phyloP scores from a whole-genome alignment of 2,329 filamentous ascomycete species.

The Cladosporium phlei region DNA sequence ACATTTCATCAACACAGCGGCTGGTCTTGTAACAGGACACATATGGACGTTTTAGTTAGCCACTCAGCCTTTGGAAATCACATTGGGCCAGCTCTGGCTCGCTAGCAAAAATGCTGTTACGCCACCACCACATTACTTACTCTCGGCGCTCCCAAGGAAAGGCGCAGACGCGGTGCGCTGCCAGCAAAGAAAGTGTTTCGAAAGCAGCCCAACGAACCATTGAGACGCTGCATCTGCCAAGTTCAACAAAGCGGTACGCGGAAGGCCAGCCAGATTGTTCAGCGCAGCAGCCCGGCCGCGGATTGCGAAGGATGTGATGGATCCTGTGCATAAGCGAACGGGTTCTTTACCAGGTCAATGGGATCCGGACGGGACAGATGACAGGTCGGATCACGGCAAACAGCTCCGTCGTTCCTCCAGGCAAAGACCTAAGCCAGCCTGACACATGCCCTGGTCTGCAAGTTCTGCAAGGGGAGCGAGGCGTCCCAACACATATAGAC shows the following conservation, averaged over 20 bases:
- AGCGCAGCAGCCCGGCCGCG: conserved; percentile 4
- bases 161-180: conserved; percentile 1
- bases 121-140: too few relatives aligned
- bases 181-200: conserved; percentile 17
- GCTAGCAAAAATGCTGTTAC: too few relatives aligned
- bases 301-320: too few relatives aligned
- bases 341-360: conserved; percentile 8
- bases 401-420: too few relatives aligned
- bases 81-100: too few relatives aligned
- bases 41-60: too few relatives aligned
- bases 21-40: too few relatives aligned
- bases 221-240: conserved; percentile 13
- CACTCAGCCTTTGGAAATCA: too few relatives aligned
- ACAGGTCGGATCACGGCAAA: neutral
- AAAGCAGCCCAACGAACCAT: conserved; percentile 10
- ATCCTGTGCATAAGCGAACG: neutral
- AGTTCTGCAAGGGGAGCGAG: conserved; percentile 5
- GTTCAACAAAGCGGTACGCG: conserved; percentile 11
- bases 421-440: neutral
- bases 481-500: neutral
- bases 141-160: neutral
- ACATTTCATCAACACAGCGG: too few relatives aligned
- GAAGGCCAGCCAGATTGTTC: conserved; percentile 6
- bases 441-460: neutral
- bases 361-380: neutral